Evolutionary conservation across 495 filamentous ascomycete genomes (phyloP).

Genomic region (Annulohypoxylon moriforme): DNA sequence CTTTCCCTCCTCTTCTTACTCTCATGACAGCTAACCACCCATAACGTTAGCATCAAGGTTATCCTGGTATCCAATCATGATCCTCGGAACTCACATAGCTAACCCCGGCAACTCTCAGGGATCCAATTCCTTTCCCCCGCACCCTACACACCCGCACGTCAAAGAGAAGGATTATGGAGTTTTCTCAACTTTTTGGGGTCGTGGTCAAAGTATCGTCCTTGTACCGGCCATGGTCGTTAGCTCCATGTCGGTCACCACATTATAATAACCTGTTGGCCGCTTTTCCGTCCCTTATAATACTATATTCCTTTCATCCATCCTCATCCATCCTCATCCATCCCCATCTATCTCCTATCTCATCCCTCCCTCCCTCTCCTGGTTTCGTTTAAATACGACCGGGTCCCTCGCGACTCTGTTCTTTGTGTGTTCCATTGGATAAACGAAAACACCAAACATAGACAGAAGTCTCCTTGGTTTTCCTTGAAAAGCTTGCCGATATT

Average conservation of each 20-base stretch:
- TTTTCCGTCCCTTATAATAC: not conserved
- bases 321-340: not conserved
- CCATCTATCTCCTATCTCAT: no score
- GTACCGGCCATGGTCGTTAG: not conserved
- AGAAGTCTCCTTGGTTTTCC: slow-evolving; percentile 15
- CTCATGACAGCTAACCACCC: slow-evolving; percentile 31
- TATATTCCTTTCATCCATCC: not conserved
- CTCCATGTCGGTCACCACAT: slow-evolving; percentile 1
- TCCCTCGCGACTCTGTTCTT: slow-evolving; percentile 23
- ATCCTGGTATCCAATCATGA: slow-evolving; percentile 30
- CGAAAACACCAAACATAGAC: slow-evolving; percentile 14
- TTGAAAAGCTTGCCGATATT: slow-evolving; percentile 13
- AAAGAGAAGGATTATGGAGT: not conserved
- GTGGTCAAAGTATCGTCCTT: slow-evolving; percentile 1
- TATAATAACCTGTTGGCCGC: slow-evolving; percentile 17
- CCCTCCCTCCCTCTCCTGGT: slow-evolving; percentile 12
- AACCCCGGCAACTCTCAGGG: slow-evolving; percentile 27
- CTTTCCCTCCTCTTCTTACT: not conserved
- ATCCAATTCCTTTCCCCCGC: slow-evolving; percentile 42
- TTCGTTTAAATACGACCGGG: slow-evolving; percentile 35
- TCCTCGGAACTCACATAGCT: slow-evolving; percentile 22
- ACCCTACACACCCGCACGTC: slow-evolving; percentile 42
- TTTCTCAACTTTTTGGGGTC: slow-evolving; percentile 18
- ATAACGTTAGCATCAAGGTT: slow-evolving; percentile 14
- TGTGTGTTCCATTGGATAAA: slow-evolving; percentile 10